phyloP scores from a whole-genome alignment of 2,329 filamentous ascomycete species.

The Exserohilum turcica region DNA sequence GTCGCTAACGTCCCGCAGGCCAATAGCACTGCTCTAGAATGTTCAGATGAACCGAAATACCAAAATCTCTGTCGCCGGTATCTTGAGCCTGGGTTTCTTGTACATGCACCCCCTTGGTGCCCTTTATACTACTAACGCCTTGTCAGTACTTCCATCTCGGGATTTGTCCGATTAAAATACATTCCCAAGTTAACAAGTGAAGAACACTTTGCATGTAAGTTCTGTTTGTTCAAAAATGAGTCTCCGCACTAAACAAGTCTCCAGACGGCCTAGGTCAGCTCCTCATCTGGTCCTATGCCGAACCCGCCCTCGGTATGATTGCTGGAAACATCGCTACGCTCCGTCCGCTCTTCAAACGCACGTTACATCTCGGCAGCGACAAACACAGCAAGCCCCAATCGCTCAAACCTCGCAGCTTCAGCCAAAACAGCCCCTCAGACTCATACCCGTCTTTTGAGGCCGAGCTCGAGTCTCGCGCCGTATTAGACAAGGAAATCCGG shows the following conservation, averaged over 20 bases:
- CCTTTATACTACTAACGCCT: not conserved
- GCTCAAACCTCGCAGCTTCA: not conserved
- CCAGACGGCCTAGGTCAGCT: conserved; percentile 40
- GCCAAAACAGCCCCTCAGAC: conserved; percentile 3
- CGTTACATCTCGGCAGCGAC: conserved; percentile 22
- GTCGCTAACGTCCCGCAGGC: conserved; percentile 14
- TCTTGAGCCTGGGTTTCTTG: conserved; percentile 34
- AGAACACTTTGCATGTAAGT: conserved; percentile 37
- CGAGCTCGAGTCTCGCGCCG: conserved; percentile 10
- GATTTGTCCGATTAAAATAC: conserved; percentile 30
- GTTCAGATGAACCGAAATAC: conserved; percentile 32
- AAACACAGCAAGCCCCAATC: conserved; percentile 6
- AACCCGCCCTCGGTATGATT: conserved; percentile 45
- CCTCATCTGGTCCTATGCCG: conserved; percentile 47
- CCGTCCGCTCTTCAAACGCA: conserved; percentile 39
- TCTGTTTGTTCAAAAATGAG: not conserved
- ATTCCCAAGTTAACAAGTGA: conserved; percentile 42
- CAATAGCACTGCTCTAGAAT: conserved; percentile 31
- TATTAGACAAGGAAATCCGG: not conserved
- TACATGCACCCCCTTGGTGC: not conserved
- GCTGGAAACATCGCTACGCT: conserved; percentile 44
- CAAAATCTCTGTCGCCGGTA: conserved; percentile 30
- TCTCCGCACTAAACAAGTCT: not conserved
- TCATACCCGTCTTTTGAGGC: conserved; percentile 15
- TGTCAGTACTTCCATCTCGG: conserved; percentile 32